A percentile compares a stretch with the other conserved stretches of the same genome.
Evolutionary conservation across 768 basidiomycete genomes (phyloP).

Genomic region (Russula lepida): DNA sequence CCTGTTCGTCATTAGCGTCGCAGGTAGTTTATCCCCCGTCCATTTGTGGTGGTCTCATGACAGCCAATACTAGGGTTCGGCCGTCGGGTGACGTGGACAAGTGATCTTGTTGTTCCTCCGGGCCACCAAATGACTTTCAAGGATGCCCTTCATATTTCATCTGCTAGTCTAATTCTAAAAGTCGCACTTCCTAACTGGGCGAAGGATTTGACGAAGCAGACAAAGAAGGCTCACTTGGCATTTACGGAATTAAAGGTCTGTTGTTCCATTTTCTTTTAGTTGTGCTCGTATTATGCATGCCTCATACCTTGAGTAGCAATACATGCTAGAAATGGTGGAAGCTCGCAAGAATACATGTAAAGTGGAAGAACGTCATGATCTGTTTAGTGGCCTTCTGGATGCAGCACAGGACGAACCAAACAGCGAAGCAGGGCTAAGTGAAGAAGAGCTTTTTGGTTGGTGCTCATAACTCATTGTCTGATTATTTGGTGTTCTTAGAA

Average conservation of each 20-base stretch:
- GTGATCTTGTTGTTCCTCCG: too few species aligned
- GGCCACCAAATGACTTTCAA: too few species aligned
- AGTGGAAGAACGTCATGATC: constrained; percentile 22
- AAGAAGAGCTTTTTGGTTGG: constrained; percentile 22
- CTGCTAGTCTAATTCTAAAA: too few species aligned
- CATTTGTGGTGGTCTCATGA: neutral
- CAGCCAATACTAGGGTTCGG: neutral
- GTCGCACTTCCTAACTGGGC: too few species aligned
- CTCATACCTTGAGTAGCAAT: constrained; percentile 13
- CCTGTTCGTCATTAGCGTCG: constrained; percentile 46
- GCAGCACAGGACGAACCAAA: constrained; percentile 19
- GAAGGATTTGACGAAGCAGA: too few species aligned
- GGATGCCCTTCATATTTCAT: too few species aligned
- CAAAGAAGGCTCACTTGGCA: too few species aligned
- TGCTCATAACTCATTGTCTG: too few species aligned
- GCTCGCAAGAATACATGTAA: constrained; percentile 15
- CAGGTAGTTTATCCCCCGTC: constrained; percentile 25
- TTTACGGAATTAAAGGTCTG: too few species aligned
- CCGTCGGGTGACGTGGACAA: too few species aligned
- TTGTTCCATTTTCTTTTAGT: too few species aligned
- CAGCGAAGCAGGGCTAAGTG: constrained; percentile 12
- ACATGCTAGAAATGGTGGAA: constrained; percentile 26
- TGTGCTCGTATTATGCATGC: too few species aligned
- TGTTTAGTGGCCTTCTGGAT: constrained; percentile 25
- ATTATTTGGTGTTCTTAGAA: neutral